Evolutionary conservation across 108 stramenopile genomes (phyloP).

Genomic region (Skeletonema costatum): DNA sequence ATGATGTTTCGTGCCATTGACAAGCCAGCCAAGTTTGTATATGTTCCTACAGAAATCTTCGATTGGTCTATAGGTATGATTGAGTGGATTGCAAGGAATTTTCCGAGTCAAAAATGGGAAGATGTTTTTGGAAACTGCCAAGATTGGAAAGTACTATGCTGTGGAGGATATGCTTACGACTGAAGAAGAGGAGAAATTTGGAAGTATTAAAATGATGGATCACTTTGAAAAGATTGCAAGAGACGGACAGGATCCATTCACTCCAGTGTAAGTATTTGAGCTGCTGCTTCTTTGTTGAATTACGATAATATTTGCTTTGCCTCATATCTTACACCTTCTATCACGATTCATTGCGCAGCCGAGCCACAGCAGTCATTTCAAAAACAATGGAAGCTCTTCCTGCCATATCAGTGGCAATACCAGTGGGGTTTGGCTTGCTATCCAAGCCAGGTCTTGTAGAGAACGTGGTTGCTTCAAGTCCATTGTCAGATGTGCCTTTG

Average conservation of each 20-base stretch:
- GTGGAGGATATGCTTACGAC: slow-evolving; percentile 91
- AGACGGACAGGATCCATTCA: slow-evolving; percentile 80
- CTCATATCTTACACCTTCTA: not conserved
- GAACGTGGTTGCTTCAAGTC: slow-evolving; percentile 19
- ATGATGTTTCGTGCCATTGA: slow-evolving; percentile 63
- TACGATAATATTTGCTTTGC: not conserved
- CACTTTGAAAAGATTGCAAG: slow-evolving; percentile 81
- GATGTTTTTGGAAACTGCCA: slow-evolving; percentile 78
- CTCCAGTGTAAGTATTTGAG: slow-evolving; percentile 48
- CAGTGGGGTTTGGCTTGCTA: slow-evolving; percentile 35
- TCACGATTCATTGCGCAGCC: slow-evolving; percentile 6
- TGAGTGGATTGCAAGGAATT: slow-evolving; percentile 50
- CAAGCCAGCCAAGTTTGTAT: slow-evolving; percentile 57
- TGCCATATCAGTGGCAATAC: slow-evolving; percentile 31
- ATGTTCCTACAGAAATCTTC: slow-evolving; percentile 68
- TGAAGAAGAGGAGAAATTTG: slow-evolving; percentile 69
- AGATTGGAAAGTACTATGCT: slow-evolving; percentile 90
- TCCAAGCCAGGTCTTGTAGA: slow-evolving; percentile 32
- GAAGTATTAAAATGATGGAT: slow-evolving; percentile 66
- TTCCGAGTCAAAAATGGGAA: slow-evolving; percentile 50
- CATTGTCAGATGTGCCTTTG: slow-evolving; percentile 31
- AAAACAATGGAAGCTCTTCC: slow-evolving; percentile 45
- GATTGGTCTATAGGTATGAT: slow-evolving; percentile 70
- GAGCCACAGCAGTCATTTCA: slow-evolving; percentile 44
- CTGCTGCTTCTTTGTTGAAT: not conserved